These are phyloP conservation scores for Cryptosporidium viatorum DNA, from an alignment of 169 alveolate genomes.

Conservation along the genomic window DNA sequence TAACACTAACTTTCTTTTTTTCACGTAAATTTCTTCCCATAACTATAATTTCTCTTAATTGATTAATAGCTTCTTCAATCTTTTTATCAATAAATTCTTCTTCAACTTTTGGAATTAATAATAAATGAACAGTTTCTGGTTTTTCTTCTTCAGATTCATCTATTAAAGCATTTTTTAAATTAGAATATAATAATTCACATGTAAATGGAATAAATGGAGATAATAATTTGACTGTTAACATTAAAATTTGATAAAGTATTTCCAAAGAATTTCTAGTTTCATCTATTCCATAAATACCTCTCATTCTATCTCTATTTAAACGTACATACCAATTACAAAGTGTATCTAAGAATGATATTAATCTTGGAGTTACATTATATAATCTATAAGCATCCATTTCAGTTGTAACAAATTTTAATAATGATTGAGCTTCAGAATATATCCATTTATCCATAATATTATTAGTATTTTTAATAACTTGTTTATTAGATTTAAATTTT, in stretches of 20 bases:
- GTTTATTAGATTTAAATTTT: slow-evolving; percentile 86
- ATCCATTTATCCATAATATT: slow-evolving; percentile 97
- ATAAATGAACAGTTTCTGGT: slow-evolving; percentile 89
- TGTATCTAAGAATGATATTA: slow-evolving; percentile 93
- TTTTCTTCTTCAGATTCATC: slow-evolving; percentile 79
- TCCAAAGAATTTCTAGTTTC: slow-evolving; percentile 89
- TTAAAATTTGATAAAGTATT: slow-evolving; percentile 90
- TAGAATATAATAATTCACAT: slow-evolving; percentile 92
- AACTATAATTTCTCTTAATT: slow-evolving; percentile 86
- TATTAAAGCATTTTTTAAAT: slow-evolving; percentile 89
- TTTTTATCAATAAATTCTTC: slow-evolving; percentile 84
- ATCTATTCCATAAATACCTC: slow-evolving; percentile 93
- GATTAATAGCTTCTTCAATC: slow-evolving; percentile 82
- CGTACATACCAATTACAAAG: slow-evolving; percentile 97
- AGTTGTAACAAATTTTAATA: slow-evolving; percentile 86
- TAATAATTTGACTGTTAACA: slow-evolving; percentile 84
- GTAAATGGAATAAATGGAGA: slow-evolving; percentile 94
- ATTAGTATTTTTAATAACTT: slow-evolving; percentile 76
- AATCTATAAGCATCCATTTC: slow-evolving; percentile 97
- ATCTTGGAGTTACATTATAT: slow-evolving; percentile 94
- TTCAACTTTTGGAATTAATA: slow-evolving; percentile 85
- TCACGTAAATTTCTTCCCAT: slow-evolving; percentile 94
- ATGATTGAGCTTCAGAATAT: slow-evolving; percentile 88
- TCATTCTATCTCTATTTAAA: slow-evolving; percentile 96
- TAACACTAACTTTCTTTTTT: slow-evolving; percentile 88